Evolutionary conservation across 257 asterid genomes (phyloP).

Genomic region (Paulownia fortunei): DNA sequence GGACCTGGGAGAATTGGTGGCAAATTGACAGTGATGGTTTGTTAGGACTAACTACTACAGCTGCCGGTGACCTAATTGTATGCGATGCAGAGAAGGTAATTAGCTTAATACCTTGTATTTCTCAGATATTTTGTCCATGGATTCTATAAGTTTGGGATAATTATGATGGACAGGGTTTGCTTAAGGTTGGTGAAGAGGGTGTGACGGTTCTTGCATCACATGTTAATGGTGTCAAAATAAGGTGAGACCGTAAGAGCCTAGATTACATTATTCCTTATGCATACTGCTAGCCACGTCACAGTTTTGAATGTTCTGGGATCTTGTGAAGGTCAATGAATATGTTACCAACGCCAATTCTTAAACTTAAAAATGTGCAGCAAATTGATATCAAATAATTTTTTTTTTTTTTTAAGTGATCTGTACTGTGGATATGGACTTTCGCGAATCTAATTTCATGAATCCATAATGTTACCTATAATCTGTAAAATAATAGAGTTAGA

Average conservation of each 20-base stretch:
- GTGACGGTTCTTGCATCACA: conserved; percentile 57
- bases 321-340: background rate
- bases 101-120: background rate
- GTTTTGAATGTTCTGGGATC: background rate
- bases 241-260: conserved; percentile 35
- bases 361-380: too few species aligned
- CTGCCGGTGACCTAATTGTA: conserved; percentile 52
- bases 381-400: too few species aligned
- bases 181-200: conserved; percentile 65
- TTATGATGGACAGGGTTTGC: conserved; percentile 65
- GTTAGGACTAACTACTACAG: conserved; percentile 54
- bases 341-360: too few species aligned
- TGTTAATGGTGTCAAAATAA: conserved; percentile 53
- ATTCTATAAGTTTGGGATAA: background rate
- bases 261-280: background rate
- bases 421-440: too few species aligned
- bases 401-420: too few species aligned
- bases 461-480: too few species aligned
- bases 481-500: too few species aligned
- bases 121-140: too few species aligned
- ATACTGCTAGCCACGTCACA: background rate
- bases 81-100: conserved; percentile 61
- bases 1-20: conserved; percentile 65
- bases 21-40: conserved; percentile 37
- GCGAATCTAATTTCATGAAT: too few species aligned